A percentile compares a stretch with the other conserved stretches of the same genome.
Conservation (phyloP, 768 basidiomycete genomes). For the Pleurotus tuber-regium region DNA sequence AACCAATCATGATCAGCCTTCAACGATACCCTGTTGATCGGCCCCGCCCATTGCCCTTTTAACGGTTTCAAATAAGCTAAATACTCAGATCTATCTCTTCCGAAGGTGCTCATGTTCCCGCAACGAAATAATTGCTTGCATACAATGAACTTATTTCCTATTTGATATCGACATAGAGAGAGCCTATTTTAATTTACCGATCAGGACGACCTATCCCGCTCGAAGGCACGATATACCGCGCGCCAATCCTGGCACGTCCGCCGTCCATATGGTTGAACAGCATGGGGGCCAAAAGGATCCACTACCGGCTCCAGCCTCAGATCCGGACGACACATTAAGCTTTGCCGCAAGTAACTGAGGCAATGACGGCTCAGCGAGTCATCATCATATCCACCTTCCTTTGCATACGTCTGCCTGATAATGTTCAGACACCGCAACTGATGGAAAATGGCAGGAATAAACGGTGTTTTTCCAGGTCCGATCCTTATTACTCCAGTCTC, state of each 20-base stretch:
- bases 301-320: slow-evolving; percentile 16
- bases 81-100: too few relatives aligned
- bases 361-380: slow-evolving; percentile 23
- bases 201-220: too few relatives aligned
- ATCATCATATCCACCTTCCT: neutral
- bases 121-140: too few relatives aligned
- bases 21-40: too few relatives aligned
- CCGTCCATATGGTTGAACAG: slow-evolving; percentile 4
- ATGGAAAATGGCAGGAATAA: slow-evolving; percentile 28
- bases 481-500: neutral
- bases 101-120: too few relatives aligned
- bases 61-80: too few relatives aligned
- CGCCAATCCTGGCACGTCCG: slow-evolving; percentile 9
- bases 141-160: too few relatives aligned
- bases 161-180: too few relatives aligned
- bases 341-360: slow-evolving; percentile 31
- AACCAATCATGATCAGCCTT: too few relatives aligned
- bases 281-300: slow-evolving; percentile 9
- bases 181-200: too few relatives aligned
- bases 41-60: too few relatives aligned
- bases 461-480: slow-evolving; percentile 1
- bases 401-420: slow-evolving; percentile 24
- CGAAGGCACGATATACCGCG: slow-evolving; percentile 2
- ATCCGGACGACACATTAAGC: slow-evolving; percentile 26
- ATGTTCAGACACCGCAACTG: slow-evolving; percentile 37